These are phyloP conservation scores for Claviceps monticola DNA, from an alignment of 2,329 filamentous ascomycete species.

Conservation along the genomic window DNA sequence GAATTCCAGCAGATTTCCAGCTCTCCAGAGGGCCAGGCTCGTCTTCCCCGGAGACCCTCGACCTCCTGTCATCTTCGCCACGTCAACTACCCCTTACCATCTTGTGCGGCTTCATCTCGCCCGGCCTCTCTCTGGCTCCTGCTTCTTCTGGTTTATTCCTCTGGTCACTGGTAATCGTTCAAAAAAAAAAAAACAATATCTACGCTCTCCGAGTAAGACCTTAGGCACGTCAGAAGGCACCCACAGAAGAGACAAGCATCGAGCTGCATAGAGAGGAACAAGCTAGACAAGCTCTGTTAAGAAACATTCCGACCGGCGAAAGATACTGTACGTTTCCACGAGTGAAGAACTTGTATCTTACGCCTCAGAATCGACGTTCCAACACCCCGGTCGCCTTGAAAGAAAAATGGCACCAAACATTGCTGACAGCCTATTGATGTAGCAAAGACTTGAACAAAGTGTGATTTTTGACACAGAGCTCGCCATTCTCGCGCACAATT, in stretches of 20 bases:
- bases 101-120: constrained; percentile 11
- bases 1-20: constrained; percentile 1
- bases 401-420: background rate
- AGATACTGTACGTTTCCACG: background rate
- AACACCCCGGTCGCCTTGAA: too few species aligned
- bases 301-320: background rate
- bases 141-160: constrained; percentile 26
- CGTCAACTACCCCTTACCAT: constrained; percentile 13
- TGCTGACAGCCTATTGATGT: background rate
- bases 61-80: constrained; percentile 19
- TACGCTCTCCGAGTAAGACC: constrained; percentile 24
- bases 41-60: constrained; percentile 23
- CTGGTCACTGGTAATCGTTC: constrained; percentile 25
- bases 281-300: background rate
- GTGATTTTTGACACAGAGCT: background rate
- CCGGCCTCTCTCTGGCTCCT: constrained; percentile 15
- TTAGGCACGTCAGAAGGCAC: constrained; percentile 19
- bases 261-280: background rate
- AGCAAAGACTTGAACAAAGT: background rate
- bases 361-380: too few species aligned
- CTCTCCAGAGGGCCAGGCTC: too few species aligned
- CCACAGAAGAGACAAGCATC: background rate
- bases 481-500: background rate
- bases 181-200: constrained; percentile 9
- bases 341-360: background rate